phyloP scores from a whole-genome alignment of 1,139 yeast genomes.

The Magnusiomyces magnusii region DNA sequence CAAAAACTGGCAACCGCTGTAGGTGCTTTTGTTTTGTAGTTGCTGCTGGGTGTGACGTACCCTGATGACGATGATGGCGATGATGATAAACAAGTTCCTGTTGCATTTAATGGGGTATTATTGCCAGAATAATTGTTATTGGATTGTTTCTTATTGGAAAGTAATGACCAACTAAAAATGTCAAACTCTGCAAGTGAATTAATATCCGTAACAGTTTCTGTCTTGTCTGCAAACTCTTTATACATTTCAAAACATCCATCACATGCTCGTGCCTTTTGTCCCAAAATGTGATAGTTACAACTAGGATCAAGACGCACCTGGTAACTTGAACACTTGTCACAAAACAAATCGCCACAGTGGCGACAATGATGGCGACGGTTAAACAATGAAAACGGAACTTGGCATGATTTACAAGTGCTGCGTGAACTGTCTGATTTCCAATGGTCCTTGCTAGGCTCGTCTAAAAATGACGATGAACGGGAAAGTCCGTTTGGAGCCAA shows the following conservation, averaged over 20 bases:
- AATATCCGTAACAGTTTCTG: slow-evolving; percentile 2
- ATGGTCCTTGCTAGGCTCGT: slow-evolving; percentile 56
- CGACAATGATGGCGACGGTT: slow-evolving; percentile 93
- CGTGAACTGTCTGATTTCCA: slow-evolving; percentile 73
- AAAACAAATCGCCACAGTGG: slow-evolving; percentile 86
- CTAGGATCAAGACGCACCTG: slow-evolving; percentile 54
- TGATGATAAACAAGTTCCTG: neutral
- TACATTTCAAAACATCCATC: slow-evolving; percentile 65
- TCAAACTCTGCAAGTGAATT: neutral
- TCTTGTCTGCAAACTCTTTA: slow-evolving; percentile 28
- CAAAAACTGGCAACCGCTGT: neutral
- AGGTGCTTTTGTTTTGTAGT: neutral
- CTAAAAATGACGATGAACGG: slow-evolving; percentile 21
- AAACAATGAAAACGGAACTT: slow-evolving; percentile 36
- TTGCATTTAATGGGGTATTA: neutral
- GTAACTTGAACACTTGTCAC: slow-evolving; percentile 53
- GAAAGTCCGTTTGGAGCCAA: slow-evolving; percentile 11
- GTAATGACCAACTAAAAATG: neutral
- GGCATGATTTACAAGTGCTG: slow-evolving; percentile 62
- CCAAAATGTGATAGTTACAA: slow-evolving; percentile 68
- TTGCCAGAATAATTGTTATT: neutral
- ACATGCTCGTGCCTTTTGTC: slow-evolving; percentile 72
- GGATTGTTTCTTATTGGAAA: neutral
- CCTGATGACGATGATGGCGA: neutral
- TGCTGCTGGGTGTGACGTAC: neutral